Evolutionary conservation across 2,329 filamentous ascomycete species (phyloP).

Genomic region (Cucurbitaria berberidis): DNA sequence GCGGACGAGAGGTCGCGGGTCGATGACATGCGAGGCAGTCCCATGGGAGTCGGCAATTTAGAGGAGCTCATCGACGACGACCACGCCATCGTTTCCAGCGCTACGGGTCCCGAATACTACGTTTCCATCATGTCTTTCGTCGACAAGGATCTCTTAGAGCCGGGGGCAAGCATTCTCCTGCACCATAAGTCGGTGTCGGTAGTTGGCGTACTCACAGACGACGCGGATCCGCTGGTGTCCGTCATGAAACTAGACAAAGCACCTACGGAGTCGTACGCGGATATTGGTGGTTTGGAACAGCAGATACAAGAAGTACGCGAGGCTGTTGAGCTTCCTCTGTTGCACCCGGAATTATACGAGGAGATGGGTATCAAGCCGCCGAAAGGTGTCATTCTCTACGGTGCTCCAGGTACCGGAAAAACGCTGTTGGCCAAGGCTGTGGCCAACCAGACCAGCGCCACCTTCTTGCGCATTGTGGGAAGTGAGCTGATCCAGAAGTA

Average conservation of each 20-base stretch:
- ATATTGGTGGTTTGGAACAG: slow-evolving; percentile 92
- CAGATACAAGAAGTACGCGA: slow-evolving; percentile 98
- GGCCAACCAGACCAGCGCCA: slow-evolving; percentile 98
- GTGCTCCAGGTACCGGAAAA: slow-evolving; percentile 95
- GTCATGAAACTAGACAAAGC: slow-evolving; percentile 99
- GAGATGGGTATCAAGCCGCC: slow-evolving; percentile 99
- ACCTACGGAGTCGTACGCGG: slow-evolving; percentile 95
- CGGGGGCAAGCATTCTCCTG: slow-evolving; percentile 90
- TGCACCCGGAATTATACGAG: slow-evolving; percentile 97
- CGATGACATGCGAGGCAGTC: slow-evolving; percentile 97
- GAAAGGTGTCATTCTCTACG: slow-evolving; percentile 98
- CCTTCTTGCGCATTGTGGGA: slow-evolving; percentile 95
- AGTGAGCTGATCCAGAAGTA: slow-evolving; percentile 99
- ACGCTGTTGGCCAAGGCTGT: slow-evolving; percentile 95
- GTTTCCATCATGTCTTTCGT: slow-evolving; percentile 99
- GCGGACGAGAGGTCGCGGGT: slow-evolving; percentile 94
- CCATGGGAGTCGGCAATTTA: slow-evolving; percentile 96
- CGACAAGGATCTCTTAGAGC: slow-evolving; percentile 96
- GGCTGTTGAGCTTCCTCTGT: slow-evolving; percentile 90
- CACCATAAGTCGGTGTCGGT: slow-evolving; percentile 99
- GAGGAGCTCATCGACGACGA: slow-evolving; percentile 99
- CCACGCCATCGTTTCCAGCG: slow-evolving; percentile 97
- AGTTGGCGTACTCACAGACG: slow-evolving; percentile 94
- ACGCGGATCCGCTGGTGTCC: slow-evolving; percentile 91
- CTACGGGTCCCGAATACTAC: slow-evolving; percentile 97